Base-by-base conservation (phyloP, 179 eudicot genomes). In the Spergularia azorica region DNA sequence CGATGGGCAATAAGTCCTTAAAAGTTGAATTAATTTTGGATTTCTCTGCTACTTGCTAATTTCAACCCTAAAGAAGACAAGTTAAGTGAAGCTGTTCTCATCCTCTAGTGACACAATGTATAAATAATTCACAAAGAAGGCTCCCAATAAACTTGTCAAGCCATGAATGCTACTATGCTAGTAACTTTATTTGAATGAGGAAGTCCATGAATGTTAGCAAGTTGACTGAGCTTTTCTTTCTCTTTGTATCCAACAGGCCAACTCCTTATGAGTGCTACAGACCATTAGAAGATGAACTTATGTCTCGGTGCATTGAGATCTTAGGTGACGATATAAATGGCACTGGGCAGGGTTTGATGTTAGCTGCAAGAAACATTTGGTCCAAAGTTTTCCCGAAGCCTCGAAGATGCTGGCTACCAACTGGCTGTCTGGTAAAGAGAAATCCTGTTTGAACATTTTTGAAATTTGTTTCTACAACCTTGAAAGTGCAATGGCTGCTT, bases 381-480 rank as follows among this genome's bases (percentile, higher is more conserved):
- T 87, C 97, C 75, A 92, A 87, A 83, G 67, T 90, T 54, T 82
- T 84, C 54, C 96, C 98, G n/a, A 90, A 88, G 86, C 87, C 98
- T 73, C 89, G 86, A 81, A 85, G 96, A 84, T 83, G 91, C 78
- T 94, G 98, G 98, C 87, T 94, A 67, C 98, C 98, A n/a, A 92
- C 97, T 72, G 94, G 96, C 79, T 94, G 94, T 83, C 81, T 94
- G 90, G 98, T 94, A 86, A 77, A 82, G 21, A 52, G 21, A 20
- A 36, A 26, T 46, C 41, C 58, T 64, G 9, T 77, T 39, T 55
- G 14, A 66, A 50, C 54, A 71, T 57, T 13, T 3, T 62, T 66
- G 3, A 39, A 8, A 4, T 17, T 18, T 26, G 77, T 67, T 55
- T 72, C 18, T 41, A 18, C 18, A 36, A 52, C 66, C 60, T 50